Percentiles rank a stretch among this genome's conserved stretches.
These are phyloP conservation scores for Chaetomium cochliodes DNA, from an alignment of 495 filamentous ascomycete species.

Conservation along the genomic window DNA sequence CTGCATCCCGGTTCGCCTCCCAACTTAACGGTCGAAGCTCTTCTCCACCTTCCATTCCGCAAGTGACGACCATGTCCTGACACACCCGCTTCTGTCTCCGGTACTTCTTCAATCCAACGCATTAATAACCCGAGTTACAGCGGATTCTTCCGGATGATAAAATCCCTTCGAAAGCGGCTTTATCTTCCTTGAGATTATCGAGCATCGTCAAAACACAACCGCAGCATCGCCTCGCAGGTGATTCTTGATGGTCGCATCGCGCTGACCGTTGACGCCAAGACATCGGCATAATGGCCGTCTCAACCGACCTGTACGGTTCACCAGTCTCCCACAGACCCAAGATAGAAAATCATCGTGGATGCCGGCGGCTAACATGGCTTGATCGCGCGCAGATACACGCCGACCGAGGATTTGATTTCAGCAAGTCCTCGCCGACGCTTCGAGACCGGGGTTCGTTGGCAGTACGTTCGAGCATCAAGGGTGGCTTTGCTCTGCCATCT, in stretches of 20 bases:
- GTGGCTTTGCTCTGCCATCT: not conserved
- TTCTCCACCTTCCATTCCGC: constrained; percentile 4
- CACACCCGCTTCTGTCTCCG: not conserved
- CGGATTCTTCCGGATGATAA: not conserved
- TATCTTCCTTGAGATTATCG: not conserved
- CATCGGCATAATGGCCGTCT: constrained; percentile 49
- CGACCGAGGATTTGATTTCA: constrained; percentile 58
- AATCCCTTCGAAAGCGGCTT: not conserved
- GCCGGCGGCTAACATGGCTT: constrained; percentile 12
- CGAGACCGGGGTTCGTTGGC: constrained; percentile 67
- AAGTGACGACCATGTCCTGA: constrained; percentile 6
- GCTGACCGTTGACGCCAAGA: constrained; percentile 28
- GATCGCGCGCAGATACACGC: constrained; percentile 35
- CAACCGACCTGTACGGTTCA: constrained; percentile 50
- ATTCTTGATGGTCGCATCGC: constrained; percentile 34
- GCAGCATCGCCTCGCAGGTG: not conserved
- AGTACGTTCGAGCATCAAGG: constrained; percentile 54
- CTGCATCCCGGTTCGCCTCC: not conserved
- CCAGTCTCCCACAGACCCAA: not conserved
- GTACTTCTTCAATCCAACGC: not conserved
- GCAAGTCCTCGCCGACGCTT: constrained; percentile 70
- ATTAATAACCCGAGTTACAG: not conserved
- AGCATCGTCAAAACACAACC: not conserved
- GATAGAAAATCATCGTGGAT: not conserved
- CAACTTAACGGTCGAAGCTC: not conserved